phyloP scores from a whole-genome alignment of 345 rosid species.

The Ricinus communis region DNA sequence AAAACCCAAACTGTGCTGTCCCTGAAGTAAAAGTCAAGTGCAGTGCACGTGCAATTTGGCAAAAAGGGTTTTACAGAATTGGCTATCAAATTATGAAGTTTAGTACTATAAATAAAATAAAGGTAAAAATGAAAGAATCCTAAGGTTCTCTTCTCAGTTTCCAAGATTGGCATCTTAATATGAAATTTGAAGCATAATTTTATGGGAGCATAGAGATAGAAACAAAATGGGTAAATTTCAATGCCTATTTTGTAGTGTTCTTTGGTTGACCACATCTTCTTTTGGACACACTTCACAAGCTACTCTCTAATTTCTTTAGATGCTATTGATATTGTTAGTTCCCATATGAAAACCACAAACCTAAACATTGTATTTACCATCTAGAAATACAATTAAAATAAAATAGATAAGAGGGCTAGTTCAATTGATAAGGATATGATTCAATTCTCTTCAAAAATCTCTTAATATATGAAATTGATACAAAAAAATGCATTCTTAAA shows the following conservation, averaged over 20 bases:
- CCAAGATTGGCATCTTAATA: constrained; percentile 7
- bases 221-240: constrained; percentile 9
- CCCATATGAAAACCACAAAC: neutral
- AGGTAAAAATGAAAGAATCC: neutral
- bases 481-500: too few relatives aligned
- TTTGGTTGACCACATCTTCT: constrained; percentile 17
- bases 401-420: too few relatives aligned
- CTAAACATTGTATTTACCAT: too few relatives aligned
- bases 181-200: neutral
- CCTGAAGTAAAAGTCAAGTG: neutral
- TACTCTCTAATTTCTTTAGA: too few relatives aligned
- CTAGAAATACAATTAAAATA: too few relatives aligned
- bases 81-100: neutral
- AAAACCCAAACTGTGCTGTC: too few relatives aligned
- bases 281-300: constrained; percentile 3
- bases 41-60: constrained; percentile 9
- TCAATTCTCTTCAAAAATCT: too few relatives aligned
- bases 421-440: too few relatives aligned
- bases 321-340: neutral
- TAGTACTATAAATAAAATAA: neutral
- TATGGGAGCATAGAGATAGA: neutral
- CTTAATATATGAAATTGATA: too few relatives aligned
- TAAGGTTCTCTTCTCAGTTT: neutral
- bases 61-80: neutral
- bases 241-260: constrained; percentile 15